Evolutionary conservation across 345 rosid species (phyloP), one percentile per base, ranked within the genome.

Genomic region (Chamaenerion angustifolium): DNA sequence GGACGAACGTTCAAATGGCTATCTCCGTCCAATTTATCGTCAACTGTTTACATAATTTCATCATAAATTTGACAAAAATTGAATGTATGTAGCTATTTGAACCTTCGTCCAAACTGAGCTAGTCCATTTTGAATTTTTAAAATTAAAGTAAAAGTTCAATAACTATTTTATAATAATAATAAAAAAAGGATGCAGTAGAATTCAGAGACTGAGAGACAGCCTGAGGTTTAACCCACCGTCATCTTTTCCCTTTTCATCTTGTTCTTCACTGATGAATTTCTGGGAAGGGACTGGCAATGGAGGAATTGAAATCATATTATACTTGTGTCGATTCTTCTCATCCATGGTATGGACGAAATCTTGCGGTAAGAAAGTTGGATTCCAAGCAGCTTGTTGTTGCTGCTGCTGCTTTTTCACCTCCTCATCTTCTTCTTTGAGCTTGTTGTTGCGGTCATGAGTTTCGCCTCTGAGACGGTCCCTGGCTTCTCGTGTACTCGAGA

Each of bases 201-300:
- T 35, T 54, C 73, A 81, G 55, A 77, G 62, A 59, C 73, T 77
- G 55, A 77, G 62, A 59, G 79, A 81, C 56, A 81, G 85, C 18
- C 70, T 76, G 1, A 76, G 69, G 61, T 79, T 75, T 14, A 27
- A 61, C 19, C 47, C 58, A 47, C 53, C 49, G 10, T 48, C 70
- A 51, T 43, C 52, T 16, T 56, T 45, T 49, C 62, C 52, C 59
- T 59, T 42, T 8, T 61, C 27, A 10, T 43, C 51, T 45, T 51
- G 41, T 43, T 55, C 56, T 13, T 16, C 16, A 42, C 18, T 14
- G n/a, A 13, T 10, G 3, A 7, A 3, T 31, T 31, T 5, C 37
- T 31, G 37, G 8, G 66, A 59, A 45, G 65, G 49, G 48, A 51
- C 54, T 1, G 57, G 46, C 10, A 3, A 15, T 40, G 43, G 41